Conservation (phyloP, 1,284 basidiomycete species). For the Moesziomyces globuligerus region DNA sequence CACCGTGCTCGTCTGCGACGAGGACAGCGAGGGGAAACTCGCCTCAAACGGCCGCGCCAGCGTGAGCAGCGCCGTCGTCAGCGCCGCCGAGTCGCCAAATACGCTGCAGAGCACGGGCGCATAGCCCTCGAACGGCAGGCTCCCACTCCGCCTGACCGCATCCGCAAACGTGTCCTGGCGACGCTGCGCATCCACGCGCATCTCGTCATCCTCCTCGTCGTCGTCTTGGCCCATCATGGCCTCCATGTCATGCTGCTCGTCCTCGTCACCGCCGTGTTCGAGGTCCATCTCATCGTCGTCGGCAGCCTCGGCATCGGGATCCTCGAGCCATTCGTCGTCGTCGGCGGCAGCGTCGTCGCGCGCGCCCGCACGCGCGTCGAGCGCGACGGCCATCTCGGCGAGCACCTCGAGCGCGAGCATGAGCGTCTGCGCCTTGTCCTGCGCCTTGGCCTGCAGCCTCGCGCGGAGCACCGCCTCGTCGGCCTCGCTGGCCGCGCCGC, state of each 20-base stretch:
- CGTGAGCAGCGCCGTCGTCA: constrained; percentile 27
- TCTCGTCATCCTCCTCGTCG: constrained; percentile 24
- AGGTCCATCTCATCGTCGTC: constrained; percentile 27
- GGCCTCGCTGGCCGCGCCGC: constrained; percentile 6
- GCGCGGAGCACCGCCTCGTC: constrained; percentile 26
- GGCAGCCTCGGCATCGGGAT: constrained; percentile 23
- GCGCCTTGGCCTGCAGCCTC: constrained; percentile 42
- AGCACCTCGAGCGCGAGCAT: constrained; percentile 59
- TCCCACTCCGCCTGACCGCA: constrained; percentile 32
- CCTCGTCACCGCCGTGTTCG: constrained; percentile 7
- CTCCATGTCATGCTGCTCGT: not conserved
- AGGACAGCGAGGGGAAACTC: constrained; percentile 38
- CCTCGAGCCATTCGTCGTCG: constrained; percentile 34
- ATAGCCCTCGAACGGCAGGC: constrained; percentile 24
- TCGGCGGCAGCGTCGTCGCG: constrained; percentile 13
- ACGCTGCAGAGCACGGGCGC: constrained; percentile 24
- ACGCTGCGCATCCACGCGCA: constrained; percentile 4
- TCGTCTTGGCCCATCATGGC: constrained; percentile 1
- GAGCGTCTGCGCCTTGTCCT: constrained; percentile 50
- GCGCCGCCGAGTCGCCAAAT: constrained; percentile 2
- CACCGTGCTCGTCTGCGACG: not conserved
- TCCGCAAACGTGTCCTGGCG: constrained; percentile 34
- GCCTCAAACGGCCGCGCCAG: constrained; percentile 44
- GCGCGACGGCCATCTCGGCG: constrained; percentile 50
- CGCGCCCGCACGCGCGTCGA: constrained; percentile 19